Percentiles rank a stretch among this genome's conserved stretches.
Evolutionary conservation across 73 alveolate genomes (phyloP).

Genomic region (Urostyla sp.): DNA sequence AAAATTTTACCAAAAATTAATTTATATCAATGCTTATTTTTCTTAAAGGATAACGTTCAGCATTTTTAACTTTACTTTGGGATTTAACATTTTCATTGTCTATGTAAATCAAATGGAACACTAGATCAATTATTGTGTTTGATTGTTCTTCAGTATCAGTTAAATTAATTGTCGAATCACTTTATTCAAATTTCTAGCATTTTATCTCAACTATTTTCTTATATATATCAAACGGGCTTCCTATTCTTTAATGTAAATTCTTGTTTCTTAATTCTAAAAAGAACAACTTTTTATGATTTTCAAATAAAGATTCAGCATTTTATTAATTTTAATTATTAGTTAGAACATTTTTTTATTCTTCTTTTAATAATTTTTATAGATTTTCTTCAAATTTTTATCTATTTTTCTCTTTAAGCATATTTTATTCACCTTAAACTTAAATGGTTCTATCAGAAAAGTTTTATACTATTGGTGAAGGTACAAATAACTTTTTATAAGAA

Average conservation of each 20-base stretch:
- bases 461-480: too few relatives aligned
- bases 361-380: not conserved
- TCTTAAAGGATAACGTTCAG: conserved; percentile 16
- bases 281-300: conserved; percentile 12
- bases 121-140: conserved; percentile 30
- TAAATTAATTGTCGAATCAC: conserved; percentile 22
- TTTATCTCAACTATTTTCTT: conserved; percentile 19
- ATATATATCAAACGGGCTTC: not conserved
- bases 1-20: conserved; percentile 10
- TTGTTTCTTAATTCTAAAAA: conserved; percentile 1
- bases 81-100: conserved; percentile 3
- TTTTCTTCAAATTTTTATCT: not conserved
- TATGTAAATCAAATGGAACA: conserved; percentile 12
- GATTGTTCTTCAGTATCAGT: not conserved
- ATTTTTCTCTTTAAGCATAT: too few relatives aligned
- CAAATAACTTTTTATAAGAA: not conserved
- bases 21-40: conserved; percentile 12
- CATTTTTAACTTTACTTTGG: conserved; percentile 10
- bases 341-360: not conserved
- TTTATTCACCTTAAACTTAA: too few relatives aligned
- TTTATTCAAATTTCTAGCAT: conserved; percentile 13
- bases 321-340: not conserved
- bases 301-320: not conserved
- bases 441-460: too few relatives aligned
- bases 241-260: not conserved